These are phyloP conservation scores for Euphorbia celastroides DNA, from an alignment of 441 rosid species.

Conservation along the genomic window DNA sequence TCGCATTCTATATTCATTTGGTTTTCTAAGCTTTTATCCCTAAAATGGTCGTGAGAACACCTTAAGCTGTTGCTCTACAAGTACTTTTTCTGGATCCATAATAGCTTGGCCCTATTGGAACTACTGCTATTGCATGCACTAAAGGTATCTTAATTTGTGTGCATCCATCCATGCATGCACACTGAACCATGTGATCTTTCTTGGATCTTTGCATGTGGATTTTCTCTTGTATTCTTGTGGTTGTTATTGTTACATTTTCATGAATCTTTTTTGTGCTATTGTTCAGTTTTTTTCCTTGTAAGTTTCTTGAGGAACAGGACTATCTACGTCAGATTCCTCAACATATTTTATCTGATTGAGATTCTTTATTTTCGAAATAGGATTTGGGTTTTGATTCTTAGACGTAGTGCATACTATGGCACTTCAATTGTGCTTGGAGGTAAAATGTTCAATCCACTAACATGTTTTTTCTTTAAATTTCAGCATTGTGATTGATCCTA, in stretches of 20 bases:
- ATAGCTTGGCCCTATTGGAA: not conserved
- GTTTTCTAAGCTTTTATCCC: constrained; percentile 3
- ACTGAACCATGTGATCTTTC: constrained; percentile 3
- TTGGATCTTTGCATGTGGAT: constrained; percentile 7
- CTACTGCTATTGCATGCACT: not conserved
- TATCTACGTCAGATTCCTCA: not conserved
- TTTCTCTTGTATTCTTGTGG: not conserved
- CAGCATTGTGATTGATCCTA: constrained; percentile 97
- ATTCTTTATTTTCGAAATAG: not conserved
- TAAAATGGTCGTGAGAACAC: not conserved
- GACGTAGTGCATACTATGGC: not conserved
- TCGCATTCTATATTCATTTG: not conserved
- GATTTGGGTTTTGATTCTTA: constrained; percentile 9
- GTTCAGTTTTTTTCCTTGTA: not conserved
- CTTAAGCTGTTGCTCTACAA: not conserved
- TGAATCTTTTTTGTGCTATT: constrained; percentile 6
- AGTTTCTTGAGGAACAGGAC: not conserved
- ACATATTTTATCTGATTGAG: not conserved
- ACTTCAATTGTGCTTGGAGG: not conserved
- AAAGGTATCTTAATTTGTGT: not conserved
- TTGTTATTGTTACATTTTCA: not conserved
- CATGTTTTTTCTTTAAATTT: constrained; percentile 15
- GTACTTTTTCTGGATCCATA: not conserved
- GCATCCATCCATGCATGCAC: not conserved
- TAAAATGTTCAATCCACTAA: not conserved